A percentile compares a stretch with the other conserved stretches of the same genome.
These are phyloP conservation scores for Apodospora peruviana DNA, from an alignment of 495 filamentous ascomycete genomes.

Conservation along the genomic window DNA sequence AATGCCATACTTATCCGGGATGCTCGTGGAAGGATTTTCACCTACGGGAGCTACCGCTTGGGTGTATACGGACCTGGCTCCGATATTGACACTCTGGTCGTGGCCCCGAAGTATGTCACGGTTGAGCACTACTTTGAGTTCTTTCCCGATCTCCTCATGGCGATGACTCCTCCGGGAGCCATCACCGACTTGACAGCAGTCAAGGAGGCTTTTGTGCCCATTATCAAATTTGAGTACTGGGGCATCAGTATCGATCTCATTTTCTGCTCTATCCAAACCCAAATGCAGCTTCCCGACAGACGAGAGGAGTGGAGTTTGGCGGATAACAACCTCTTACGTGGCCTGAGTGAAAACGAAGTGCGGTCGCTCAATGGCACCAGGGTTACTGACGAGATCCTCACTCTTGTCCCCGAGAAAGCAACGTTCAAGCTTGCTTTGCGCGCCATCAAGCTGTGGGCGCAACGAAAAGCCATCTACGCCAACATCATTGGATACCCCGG, in stretches of 20 bases:
- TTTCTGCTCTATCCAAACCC: slow-evolving; percentile 68
- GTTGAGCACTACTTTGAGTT: slow-evolving; percentile 86
- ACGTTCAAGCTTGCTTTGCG: slow-evolving; percentile 83
- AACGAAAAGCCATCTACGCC: slow-evolving; percentile 86
- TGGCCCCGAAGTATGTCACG: slow-evolving; percentile 79
- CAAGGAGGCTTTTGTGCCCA: slow-evolving; percentile 84
- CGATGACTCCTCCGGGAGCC: slow-evolving; percentile 66
- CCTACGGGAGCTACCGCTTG: slow-evolving; percentile 88
- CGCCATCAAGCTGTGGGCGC: slow-evolving; percentile 93
- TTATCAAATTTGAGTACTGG: slow-evolving; percentile 88
- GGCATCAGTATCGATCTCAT: slow-evolving; percentile 94
- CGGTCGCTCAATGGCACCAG: slow-evolving; percentile 89
- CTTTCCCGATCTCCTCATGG: slow-evolving; percentile 69
- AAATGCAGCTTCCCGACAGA: slow-evolving; percentile 64
- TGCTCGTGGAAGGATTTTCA: slow-evolving; percentile 85
- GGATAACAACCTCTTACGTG: slow-evolving; percentile 78
- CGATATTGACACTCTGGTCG: slow-evolving; percentile 94
- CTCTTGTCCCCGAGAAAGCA: slow-evolving; percentile 79
- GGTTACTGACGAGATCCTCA: slow-evolving; percentile 86
- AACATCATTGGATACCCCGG: slow-evolving; percentile 95
- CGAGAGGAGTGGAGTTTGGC: slow-evolving; percentile 61
- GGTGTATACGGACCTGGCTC: slow-evolving; percentile 94
- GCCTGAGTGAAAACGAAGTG: slow-evolving; percentile 78
- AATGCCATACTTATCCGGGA: slow-evolving; percentile 70
- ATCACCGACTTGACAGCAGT: slow-evolving; percentile 84